Evolutionary conservation across 2,329 filamentous ascomycete genomes (phyloP), one percentile per base, ranked within the genome.

Genomic region (Helotiales sp.): DNA sequence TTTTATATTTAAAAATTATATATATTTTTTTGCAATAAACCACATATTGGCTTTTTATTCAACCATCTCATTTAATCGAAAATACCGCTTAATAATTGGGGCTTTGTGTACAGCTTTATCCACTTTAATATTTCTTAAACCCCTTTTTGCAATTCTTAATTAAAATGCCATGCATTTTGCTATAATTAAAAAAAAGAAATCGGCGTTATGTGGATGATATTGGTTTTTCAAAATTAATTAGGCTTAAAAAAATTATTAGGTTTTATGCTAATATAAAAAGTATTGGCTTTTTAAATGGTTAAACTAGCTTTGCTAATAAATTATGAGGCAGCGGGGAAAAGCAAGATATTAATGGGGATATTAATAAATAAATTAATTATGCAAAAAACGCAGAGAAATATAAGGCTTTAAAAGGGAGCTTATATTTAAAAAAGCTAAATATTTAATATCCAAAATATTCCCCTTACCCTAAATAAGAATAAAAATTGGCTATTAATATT

Each of bases 331-430:
- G 49, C 49, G 60, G 52, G 60, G 60, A 45, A 45, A 62, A 40
- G 59, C 59, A 50, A 50, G 59, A 61, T 43, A 52, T 62, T 37
- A 28, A 54, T n/a, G n/a, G n/a, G n/a, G n/a, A n/a, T n/a, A n/a
- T n/a, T n/a, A n/a, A n/a, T n/a, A n/a, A n/a, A n/a, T n/a, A n/a
- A n/a, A n/a, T n/a, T n/a, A n/a, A n/a, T n/a, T n/a, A n/a, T n/a
- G n/a, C n/a, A n/a, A n/a, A n/a, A n/a, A n/a, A n/a, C n/a, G n/a
- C n/a, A n/a, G n/a, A n/a, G n/a, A 47, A n/a, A n/a, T n/a, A n/a
- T n/a, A n/a, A n/a, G n/a, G n/a, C n/a, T n/a, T n/a, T n/a, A n/a
- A n/a, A n/a, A n/a, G 43, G 43, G 43, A 20, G 22, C 4, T 49
- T 26, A 10, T 24, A 20, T 26, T 24, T 22, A 24, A 26, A 20